Evolutionary conservation across 768 basidiomycete genomes (phyloP), one percentile per base, ranked within the genome.

Genomic region (Pisolithus microcarpus): DNA sequence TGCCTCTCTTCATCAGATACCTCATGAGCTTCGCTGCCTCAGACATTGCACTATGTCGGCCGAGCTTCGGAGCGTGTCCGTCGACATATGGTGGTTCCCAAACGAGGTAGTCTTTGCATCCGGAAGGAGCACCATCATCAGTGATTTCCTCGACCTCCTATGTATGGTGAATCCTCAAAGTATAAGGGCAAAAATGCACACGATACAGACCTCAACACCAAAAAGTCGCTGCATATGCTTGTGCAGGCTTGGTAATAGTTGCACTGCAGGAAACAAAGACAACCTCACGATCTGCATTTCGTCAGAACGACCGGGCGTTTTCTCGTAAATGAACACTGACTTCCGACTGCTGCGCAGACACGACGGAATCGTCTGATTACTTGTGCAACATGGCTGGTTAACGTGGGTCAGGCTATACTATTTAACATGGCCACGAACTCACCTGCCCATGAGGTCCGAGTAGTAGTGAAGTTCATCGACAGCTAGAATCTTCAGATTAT

Each of bases 401-500:
- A 49, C 11, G 16, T 26, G 34, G 19, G 43, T 53, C 45, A 55
- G 16, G 5, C 7, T 18, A 47, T 28, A 19, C 4, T 26, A 23
- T 26, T 4, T 37, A 11, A 18, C 28, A 31, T 31, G 30, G 42
- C n/a, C 49, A 48, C 38, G 15, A 16, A 3, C 56, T 21, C 56
- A 85, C 88, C 87, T 90, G 55, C 91, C 92, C 47, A 93, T 76
- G 10, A 86, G 68, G 37, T 85, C 84, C 1, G 80, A 75, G 60
- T 95, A 94, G 61, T 89, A 92, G 65, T 95, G 91, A 34, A 94
- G 63, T 62, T 95, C 91, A 60, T 93, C 88, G 2, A 92, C 82
- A 1, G 80, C 90, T 49, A 94, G 73, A 13, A 91, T 70, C 67
- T 78, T 86, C 55, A 92, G 70, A 57, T 84, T 82, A 59, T 81